These are phyloP conservation scores for Kentomonas sorsogonicus DNA, from an alignment of 208 protist species.

Conservation along the genomic window DNA sequence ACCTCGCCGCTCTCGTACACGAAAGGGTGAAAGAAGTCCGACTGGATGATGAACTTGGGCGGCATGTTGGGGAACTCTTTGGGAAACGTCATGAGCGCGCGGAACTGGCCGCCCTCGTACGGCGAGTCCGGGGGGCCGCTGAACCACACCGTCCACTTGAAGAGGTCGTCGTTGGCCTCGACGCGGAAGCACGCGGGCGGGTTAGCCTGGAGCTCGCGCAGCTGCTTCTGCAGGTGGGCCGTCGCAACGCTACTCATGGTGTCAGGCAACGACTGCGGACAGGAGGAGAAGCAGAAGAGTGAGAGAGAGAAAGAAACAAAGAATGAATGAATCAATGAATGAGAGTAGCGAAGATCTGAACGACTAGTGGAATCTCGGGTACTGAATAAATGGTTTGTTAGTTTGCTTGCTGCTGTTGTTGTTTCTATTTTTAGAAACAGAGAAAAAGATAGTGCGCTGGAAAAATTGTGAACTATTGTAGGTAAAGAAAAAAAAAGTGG, in stretches of 20 bases:
- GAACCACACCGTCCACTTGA: constrained; percentile 91
- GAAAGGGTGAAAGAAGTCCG: constrained; percentile 98
- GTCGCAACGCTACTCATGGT: too few relatives aligned
- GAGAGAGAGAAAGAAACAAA: not conserved
- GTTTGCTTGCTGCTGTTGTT: too few relatives aligned
- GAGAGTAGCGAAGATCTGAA: not conserved
- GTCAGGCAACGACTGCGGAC: not conserved
- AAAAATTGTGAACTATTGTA: not conserved
- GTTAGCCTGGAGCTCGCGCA: constrained; percentile 81
- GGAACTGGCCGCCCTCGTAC: constrained; percentile 89
- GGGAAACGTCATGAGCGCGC: constrained; percentile 89
- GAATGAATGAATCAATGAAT: not conserved
- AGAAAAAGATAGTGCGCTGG: constrained; percentile 4
- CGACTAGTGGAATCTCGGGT: too few relatives aligned
- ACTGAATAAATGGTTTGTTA: too few relatives aligned
- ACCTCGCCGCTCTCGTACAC: constrained; percentile 94
- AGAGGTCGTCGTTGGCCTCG: constrained; percentile 82
- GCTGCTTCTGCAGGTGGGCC: constrained; percentile 87
- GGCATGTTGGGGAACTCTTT: constrained; percentile 96
- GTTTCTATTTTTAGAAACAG: too few relatives aligned
- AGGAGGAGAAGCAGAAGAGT: constrained; percentile 6
- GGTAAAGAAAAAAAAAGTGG: not conserved
- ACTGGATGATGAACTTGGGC: constrained; percentile 92
- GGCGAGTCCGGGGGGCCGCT: constrained; percentile 78
- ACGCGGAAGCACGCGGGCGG: constrained; percentile 91